Base-by-base conservation (phyloP, 1,139 yeast species). In the Kodamaea sp. region DNA sequence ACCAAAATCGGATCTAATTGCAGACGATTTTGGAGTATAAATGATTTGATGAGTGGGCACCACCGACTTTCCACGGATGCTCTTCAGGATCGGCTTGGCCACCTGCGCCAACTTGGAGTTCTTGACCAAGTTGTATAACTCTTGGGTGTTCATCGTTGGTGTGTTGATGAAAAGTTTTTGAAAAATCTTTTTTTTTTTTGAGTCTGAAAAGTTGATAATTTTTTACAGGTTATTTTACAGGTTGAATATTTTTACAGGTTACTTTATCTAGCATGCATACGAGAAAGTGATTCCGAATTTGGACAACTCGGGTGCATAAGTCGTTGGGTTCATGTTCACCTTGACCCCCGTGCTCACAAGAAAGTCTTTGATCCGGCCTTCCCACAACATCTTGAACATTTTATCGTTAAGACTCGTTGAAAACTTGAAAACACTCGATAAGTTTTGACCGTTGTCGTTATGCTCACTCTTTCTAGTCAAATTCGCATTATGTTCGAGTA, bases 331-430 rank as follows among this genome's bases (percentile, higher is more conserved):
- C 24, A 67, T 38, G 4, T 58, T 46, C 8, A 82, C 47, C 38
- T 75, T 78, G 3, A 81, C 72, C 0, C 97, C 97, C 1, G 92
- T 76, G 38, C 89, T 81, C 5, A 90, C 70, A 38, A 92, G 59
- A 53, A 92, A 84, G 37, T 88, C 95, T 52, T 84, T 81, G 53
- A 78, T 78, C 46, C 86, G 74, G 0, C 97, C 97, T 54, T 87
- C 96, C 97, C 97, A 92, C 29, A 87, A 62, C 5, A 89, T 40
- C 43, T 79, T 80, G 7, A 86, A 53, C 43, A 78, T 71, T 47
- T 71, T 74, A 42, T 81, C 84, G 36, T 78, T 79, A 22, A 87
- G 52, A 36, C 90, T 81, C 0, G 95, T 78, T 39, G 92, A 78
- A 2, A 84, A 63, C 57, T 88, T 90, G 49, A 89, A 60, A 8